phyloP scores from a whole-genome alignment of 352 stramenopile species.

The Phytophthora hibernalis region DNA sequence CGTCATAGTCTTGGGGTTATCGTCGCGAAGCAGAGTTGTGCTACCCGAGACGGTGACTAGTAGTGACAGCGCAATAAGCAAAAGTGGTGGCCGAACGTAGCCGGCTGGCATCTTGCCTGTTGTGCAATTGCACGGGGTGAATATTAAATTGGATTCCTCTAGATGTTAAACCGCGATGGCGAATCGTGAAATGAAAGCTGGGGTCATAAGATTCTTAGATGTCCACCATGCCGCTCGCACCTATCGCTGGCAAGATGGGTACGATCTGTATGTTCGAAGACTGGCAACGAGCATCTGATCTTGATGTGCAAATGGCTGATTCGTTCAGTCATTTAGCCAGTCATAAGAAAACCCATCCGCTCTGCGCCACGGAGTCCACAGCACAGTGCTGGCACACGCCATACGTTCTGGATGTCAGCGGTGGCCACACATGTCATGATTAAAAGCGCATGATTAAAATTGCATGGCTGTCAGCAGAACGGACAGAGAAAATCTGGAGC shows the following conservation, averaged over 20 bases:
- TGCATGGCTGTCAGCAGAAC: too few species aligned
- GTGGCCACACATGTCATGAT: too few species aligned
- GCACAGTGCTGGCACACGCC: too few species aligned
- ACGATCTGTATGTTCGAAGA: constrained; percentile 6
- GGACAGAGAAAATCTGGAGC: too few species aligned
- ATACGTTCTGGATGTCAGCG: too few species aligned
- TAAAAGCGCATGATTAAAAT: too few species aligned
- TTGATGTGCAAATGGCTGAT: constrained; percentile 19
- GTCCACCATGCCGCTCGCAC: too few species aligned
- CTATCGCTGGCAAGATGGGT: not conserved
- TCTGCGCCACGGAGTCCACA: too few species aligned
- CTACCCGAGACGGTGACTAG: not conserved
- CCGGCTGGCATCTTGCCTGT: not conserved
- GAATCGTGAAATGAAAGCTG: constrained; percentile 22
- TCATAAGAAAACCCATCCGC: constrained; percentile 17
- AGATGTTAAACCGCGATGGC: constrained; percentile 11
- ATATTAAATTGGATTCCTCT: not conserved
- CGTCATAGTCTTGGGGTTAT: not conserved
- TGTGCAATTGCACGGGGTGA: not conserved
- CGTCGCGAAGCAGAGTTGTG: not conserved
- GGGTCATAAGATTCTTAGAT: too few species aligned
- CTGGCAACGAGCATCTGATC: constrained; percentile 26
- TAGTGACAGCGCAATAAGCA: constrained; percentile 9
- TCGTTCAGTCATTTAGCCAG: too few species aligned
- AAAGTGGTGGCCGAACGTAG: not conserved